Percentiles rank a stretch among this genome's conserved stretches.
phyloP scores from a whole-genome alignment of 1,284 basidiomycete genomes.

The Porodaedalea pini region DNA sequence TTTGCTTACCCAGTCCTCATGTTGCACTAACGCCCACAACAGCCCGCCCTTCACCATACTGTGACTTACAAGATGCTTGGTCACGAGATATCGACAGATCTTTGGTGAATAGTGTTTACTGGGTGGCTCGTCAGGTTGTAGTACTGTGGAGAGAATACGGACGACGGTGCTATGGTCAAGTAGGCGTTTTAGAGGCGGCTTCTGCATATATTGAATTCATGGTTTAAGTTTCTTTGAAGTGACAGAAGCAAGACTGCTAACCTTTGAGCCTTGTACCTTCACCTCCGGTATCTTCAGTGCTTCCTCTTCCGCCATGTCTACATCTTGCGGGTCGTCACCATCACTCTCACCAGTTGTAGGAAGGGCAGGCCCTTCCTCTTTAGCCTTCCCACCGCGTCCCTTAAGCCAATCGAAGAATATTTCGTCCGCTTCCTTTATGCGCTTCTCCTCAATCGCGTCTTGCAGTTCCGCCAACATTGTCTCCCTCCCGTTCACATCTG shows the following conservation, averaged over 20 bases:
- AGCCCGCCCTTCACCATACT: constrained; percentile 59
- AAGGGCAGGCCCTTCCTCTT: constrained; percentile 19
- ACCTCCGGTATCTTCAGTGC: not conserved
- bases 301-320: constrained; percentile 3
- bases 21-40: constrained; percentile 45
- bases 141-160: constrained; percentile 45
- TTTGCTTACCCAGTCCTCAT: constrained; percentile 62
- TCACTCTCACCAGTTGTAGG: constrained; percentile 14
- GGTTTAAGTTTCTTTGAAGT: no score
- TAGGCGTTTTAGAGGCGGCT: not conserved
- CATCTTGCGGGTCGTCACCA: constrained; percentile 5
- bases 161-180: constrained; percentile 55
- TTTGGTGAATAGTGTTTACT: constrained; percentile 47
- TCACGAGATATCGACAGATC: constrained; percentile 52
- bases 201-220: no score
- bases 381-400: constrained; percentile 31
- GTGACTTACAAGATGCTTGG: constrained; percentile 48
- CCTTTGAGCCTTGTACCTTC: not conserved
- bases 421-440: constrained; percentile 39
- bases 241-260: no score
- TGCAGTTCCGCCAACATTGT: constrained; percentile 37
- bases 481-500: constrained; percentile 28
- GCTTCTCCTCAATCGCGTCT: constrained; percentile 29
- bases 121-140: constrained; percentile 39
- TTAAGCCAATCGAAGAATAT: constrained; percentile 52